Evolutionary conservation across 2,329 filamentous ascomycete species (phyloP).

Genomic region (Penicillium sp.): DNA sequence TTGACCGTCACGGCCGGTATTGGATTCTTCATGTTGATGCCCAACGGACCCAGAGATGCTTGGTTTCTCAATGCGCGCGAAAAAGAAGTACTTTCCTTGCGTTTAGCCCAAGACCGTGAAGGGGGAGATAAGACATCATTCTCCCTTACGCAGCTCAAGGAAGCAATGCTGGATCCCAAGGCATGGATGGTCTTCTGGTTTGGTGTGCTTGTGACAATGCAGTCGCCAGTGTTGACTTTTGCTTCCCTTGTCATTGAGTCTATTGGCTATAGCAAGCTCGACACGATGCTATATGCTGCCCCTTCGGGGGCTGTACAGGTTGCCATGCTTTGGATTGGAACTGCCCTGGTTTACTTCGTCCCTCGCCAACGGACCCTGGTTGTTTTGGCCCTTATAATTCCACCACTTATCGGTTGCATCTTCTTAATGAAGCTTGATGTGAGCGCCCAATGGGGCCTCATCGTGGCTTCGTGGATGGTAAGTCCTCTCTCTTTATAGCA

Average conservation of each 20-base stretch:
- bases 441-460: slow-evolving; percentile 48
- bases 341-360: slow-evolving; percentile 38
- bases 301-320: slow-evolving; percentile 52
- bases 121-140: slow-evolving; percentile 48
- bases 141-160: slow-evolving; percentile 44
- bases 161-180: slow-evolving; percentile 46
- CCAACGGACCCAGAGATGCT: slow-evolving; percentile 46
- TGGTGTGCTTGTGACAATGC: slow-evolving; percentile 49
- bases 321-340: slow-evolving; percentile 49
- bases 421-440: slow-evolving; percentile 45
- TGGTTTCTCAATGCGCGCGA: slow-evolving; percentile 44
- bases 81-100: slow-evolving; percentile 41
- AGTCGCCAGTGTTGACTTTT: slow-evolving; percentile 50
- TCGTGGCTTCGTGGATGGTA: slow-evolving; percentile 49
- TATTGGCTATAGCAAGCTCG: slow-evolving; percentile 45
- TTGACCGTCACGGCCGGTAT: slow-evolving; percentile 46
- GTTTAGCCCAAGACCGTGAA: slow-evolving; percentile 39
- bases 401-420: slow-evolving; percentile 47
- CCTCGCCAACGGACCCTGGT: slow-evolving; percentile 43
- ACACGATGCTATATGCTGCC: slow-evolving; percentile 50
- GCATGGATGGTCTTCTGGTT: slow-evolving; percentile 49
- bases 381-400: slow-evolving; percentile 41
- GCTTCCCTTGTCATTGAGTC: slow-evolving; percentile 51
- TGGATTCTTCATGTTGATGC: slow-evolving; percentile 44
- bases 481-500: slow-evolving; percentile 17